Evolutionary conservation across 768 basidiomycete genomes (phyloP), one percentile per base, ranked within the genome.

Genomic region (Baorangia bicolor): DNA sequence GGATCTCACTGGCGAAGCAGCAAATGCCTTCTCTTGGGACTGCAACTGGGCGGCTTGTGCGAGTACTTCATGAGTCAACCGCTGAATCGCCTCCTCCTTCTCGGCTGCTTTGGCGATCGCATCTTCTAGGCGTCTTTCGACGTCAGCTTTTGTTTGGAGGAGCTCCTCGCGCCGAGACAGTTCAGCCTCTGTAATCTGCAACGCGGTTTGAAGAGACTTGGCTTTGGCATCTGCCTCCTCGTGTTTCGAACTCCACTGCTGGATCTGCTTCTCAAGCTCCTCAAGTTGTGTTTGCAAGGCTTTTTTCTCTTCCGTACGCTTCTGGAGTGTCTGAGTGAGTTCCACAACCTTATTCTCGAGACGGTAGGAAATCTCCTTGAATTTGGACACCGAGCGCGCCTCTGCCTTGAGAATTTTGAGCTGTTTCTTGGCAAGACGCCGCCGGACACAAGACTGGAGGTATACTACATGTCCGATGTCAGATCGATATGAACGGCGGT

Each of bases 301-400:
- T 73, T 92, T 95, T 77, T 91, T 94, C 76, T 99, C 96, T 55
- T 84, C 83, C 3, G 88, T 94, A 44, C 96, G 87, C 66, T 81
- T 87, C 73, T 98, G 97, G 13, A 99, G 81, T 16, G 77, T 85
- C 70, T 99, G 97, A 0, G 97, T 98, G 58, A 99, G 88, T 69
- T 98, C 96, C 55, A 99, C 93, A 41, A 99, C 97, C 76, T 98
- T 99, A 81, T 98, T 99, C 77, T 99, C 97, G 53, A 99, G 81
- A 63, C 85, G 86, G 69, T 98, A 98, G 0, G 96, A 98, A 62
- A 96, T 97, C 75, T 97, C 94, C 76, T 97, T 98, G 85, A 96
- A 98, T 69, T 94, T 97, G 62, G 92, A 90, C 28, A 95, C 95
- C 2, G 97, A 98, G 49, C 94, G 92, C 7, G 97, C 97, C 73